Base-by-base conservation (phyloP, 2,329 filamentous ascomycete genomes). In the Sporothrix protearum region DNA sequence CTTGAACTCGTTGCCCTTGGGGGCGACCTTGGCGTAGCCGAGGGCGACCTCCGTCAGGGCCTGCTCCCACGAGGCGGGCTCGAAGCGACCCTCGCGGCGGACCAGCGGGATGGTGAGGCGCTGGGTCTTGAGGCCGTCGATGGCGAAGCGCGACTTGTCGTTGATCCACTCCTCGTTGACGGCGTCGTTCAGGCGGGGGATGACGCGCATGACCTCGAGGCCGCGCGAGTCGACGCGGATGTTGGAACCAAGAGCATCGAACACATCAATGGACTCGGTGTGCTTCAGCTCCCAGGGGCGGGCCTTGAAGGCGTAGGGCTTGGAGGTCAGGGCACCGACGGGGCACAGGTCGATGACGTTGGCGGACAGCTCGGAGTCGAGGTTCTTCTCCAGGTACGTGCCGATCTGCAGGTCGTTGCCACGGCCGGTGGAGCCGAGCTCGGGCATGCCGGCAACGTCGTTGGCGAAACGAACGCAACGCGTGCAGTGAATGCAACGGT, bases 101-200 rank as follows among this genome's bases (percentile, higher is more conserved):
- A 97, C 90, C 74, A 99, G 84, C 55, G 96, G 96, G 76, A 95
- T 96, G 47, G 96, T 98, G 71, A 99, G 86, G 79, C 96, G 89
- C 83, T 99, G 96, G 63, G 95, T 98, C 88, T 94, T 97, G 76
- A 99, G 86, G 67, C 96, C 96, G 80, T 99, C 96, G 80, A 94
- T 97, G 55, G 96, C 95, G 80, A 98, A 99, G 75, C 96, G 90
- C 53, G 93, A 91, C 87, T 98, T 99, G 85, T 99, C 96, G 82
- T 98, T 96, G 81, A 99, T 98, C 96, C 96, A 99, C 82, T 99
- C 96, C 84, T 99, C 96, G 81, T 99, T 99, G 77, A 99, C 89
- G 78, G 98, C 94, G 80, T 99, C 96, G 80, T 99, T 99, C 73
- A 99, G 86, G 77, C 96, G 89, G 73, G 96, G 96, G 19, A 97